Evolutionary conservation across 2,329 filamentous ascomycete species (phyloP), one percentile per base, ranked within the genome.

Genomic region (Talaromyces sp.): DNA sequence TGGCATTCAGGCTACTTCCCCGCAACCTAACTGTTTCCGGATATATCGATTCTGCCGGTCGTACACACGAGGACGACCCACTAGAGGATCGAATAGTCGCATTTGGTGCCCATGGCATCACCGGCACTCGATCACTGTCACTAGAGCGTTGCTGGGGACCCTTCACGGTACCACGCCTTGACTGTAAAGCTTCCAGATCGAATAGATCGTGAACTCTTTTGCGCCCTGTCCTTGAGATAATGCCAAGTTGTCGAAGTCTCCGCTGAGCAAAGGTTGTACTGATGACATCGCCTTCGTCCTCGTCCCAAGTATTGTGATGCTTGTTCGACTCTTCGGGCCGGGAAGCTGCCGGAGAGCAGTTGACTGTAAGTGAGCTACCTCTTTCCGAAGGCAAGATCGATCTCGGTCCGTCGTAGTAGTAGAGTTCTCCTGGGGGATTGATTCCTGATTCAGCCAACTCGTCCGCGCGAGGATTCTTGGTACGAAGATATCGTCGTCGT

Each of bases 71-170:
- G 22, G 60, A 27, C 39, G 47, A 57, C 35, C 50, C 47, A 33
- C 58, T 39, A 24, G 39, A 39, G 11, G 35, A 52, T 41, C 66
- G 66, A 14, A 70, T 43, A 16, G 59, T 71, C 52, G 66, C 68
- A 56, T 69, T 70, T 4, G 66, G 64, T 11, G 69, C 70, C 60
- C 68, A 67, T 37, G 70, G 69, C 43, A 72, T 68, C 37, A 71
- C 69, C 31, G 66, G 70, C n/a, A 70, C 56, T 31, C 60, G 64
- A 33, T 68, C 63, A n/a, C 27, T 41, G 13, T 50, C 49, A 22
- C 43, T 6, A 31, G 45, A 54, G 16, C 49, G 60, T 31, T 19
- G 52, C 41, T 35, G 64, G 24, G 45, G 8, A n/a, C 19, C 35
- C 19, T 45, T 56, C 2, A n/a, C 16, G 33, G 45, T 43, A 1